A percentile compares a stretch with the other conserved stretches of the same genome.
Conservation (phyloP, 139 green algal genomes). For the Picochlorum costavermella region DNA sequence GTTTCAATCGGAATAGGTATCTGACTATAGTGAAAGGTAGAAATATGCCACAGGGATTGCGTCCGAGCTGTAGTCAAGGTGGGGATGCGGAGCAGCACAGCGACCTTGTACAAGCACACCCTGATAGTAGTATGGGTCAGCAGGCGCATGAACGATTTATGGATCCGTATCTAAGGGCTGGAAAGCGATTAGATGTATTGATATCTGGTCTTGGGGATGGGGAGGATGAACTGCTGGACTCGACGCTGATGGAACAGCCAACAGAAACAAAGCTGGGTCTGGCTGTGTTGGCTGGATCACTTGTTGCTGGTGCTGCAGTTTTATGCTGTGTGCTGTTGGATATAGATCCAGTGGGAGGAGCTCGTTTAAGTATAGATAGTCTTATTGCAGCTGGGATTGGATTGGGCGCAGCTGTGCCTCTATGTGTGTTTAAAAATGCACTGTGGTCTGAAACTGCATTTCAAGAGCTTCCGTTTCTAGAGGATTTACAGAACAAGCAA, state of each 20-base stretch:
- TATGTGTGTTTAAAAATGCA: conserved; percentile 16
- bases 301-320: neutral
- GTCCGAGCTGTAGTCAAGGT: too few relatives aligned
- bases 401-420: conserved; percentile 6
- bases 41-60: too few relatives aligned
- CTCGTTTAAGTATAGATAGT: conserved; percentile 12
- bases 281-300: conserved; percentile 1
- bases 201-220: conserved; percentile 23
- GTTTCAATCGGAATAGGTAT: too few relatives aligned
- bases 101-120: too few relatives aligned
- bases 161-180: neutral
- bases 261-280: conserved; percentile 13
- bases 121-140: too few relatives aligned
- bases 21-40: too few relatives aligned
- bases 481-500: conserved; percentile 19
- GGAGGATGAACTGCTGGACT: conserved; percentile 22
- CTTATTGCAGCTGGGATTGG: conserved; percentile 11
- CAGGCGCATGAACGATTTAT: neutral
- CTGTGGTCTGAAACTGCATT: conserved; percentile 18
- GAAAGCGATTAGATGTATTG: conserved; percentile 15
- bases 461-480: conserved; percentile 18
- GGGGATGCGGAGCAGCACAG: too few relatives aligned
- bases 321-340: conserved; percentile 17
- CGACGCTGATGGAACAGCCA: conserved; percentile 14
- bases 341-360: conserved; percentile 21